Base-by-base conservation (phyloP, 2,329 filamentous ascomycete genomes). In the Didymella pinodella region DNA sequence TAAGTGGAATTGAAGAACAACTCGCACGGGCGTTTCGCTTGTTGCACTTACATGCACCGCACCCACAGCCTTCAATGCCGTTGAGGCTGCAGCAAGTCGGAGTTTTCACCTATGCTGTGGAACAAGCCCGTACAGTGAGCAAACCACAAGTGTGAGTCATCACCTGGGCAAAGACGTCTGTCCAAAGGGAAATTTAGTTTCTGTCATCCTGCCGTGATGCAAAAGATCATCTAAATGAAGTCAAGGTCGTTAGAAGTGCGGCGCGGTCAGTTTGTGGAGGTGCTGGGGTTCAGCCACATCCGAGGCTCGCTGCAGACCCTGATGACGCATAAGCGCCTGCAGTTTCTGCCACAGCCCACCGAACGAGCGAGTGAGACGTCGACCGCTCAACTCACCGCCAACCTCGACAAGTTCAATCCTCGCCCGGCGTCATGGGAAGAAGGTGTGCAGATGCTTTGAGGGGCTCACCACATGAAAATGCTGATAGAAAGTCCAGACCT, bases 401-500 rank as follows among this genome's bases (percentile, higher is more conserved):
- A 41, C 12, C n/a, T 40, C 36, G 8, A 40, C 36, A 20, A 16
- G 18, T 11, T 14, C 38, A 25, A 41, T 20, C 36, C 8, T 40
- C 36, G 18, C 36, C 18, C n/a, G 18, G 36, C 36, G 36, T 40
- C 36, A 40, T 40, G 36, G 36, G 36, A n/a, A 40, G 36, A 36
- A 16, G 32, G 32, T 36, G n/a, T 14, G 32, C 6, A 18, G n/a
- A 36, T 18, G 32, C 32, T 36, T 18, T 36, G 32, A 36, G n/a
- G 32, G 32, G 16, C n/a, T 8, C 16, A n/a, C 16, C 32, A 36
- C 32, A n/a, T 18, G 4, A 18, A 16, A 7, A n/a, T 59, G 34
- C 56, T 59, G 40, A 59, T 43, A 10, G 16, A 14, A 41, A 36
- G 1, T 16, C 8, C 75, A 87, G 92, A 79, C 92, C 91, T 65